Conservation (phyloP, 1,139 yeast species). For the Pichia sp. region DNA sequence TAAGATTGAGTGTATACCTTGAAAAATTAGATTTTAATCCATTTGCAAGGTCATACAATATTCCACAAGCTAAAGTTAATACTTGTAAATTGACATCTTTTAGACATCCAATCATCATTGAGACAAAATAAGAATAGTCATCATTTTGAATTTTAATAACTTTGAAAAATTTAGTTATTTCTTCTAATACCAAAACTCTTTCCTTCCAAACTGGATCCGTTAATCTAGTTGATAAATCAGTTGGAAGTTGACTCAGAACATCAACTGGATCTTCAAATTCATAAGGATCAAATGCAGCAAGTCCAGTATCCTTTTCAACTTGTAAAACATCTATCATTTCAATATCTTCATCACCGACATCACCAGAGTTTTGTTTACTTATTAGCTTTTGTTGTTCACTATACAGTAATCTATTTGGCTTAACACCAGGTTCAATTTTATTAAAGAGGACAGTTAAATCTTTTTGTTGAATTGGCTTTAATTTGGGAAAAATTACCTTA, state of each 20-base stretch:
- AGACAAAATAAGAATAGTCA: constrained; percentile 62
- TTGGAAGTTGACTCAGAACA: constrained; percentile 61
- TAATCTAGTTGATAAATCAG: constrained; percentile 49
- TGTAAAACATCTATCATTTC: constrained; percentile 28
- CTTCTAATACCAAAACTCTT: constrained; percentile 79
- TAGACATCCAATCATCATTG: constrained; percentile 63
- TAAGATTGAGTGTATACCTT: constrained; percentile 47
- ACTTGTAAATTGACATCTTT: constrained; percentile 90
- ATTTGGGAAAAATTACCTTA: constrained; percentile 53
- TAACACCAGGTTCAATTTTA: constrained; percentile 39
- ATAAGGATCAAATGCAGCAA: constrained; percentile 40
- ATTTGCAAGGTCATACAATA: constrained; percentile 55
- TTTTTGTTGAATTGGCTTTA: constrained; percentile 89
- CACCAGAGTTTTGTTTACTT: constrained; percentile 15
- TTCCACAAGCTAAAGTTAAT: constrained; percentile 72
- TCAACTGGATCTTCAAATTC: constrained; percentile 54
- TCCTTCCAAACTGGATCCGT: constrained; percentile 83
- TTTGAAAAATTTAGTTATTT: constrained; percentile 46
- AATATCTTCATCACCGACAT: constrained; percentile 16
- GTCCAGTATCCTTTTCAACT: neutral
- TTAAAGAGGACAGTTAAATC: constrained; percentile 71
- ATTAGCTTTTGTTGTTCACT: constrained; percentile 12
- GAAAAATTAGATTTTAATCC: constrained; percentile 58
- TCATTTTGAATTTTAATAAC: constrained; percentile 46
- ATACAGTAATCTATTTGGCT: constrained; percentile 45